These are phyloP conservation scores for Pilobolus umbonatus DNA, from an alignment of 192 early-diverging fungal genomes.

Conservation along the genomic window DNA sequence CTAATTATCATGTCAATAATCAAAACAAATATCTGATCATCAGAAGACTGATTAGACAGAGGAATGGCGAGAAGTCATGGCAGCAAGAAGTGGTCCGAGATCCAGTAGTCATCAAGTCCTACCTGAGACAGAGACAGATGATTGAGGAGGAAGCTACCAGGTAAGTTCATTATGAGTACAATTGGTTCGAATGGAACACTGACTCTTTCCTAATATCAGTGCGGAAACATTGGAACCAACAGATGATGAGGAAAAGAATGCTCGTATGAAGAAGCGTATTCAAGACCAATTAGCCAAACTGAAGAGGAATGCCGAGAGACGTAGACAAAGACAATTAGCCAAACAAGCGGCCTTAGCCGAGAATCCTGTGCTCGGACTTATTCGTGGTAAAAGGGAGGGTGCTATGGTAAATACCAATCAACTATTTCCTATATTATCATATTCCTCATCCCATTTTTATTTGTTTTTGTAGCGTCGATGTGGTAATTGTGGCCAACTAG, in stretches of 20 bases:
- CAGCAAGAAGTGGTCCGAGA: conserved; percentile 80
- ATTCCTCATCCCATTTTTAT: background rate
- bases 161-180: conserved; percentile 19
- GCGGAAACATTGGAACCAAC: conserved; percentile 49
- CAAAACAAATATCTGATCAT: conserved; percentile 62
- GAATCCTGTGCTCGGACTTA: conserved; percentile 37
- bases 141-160: conserved; percentile 63
- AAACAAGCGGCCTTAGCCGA: conserved; percentile 42
- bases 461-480: conserved; percentile 52
- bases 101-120: conserved; percentile 81
- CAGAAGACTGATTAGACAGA: conserved; percentile 44
- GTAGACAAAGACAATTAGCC: conserved; percentile 44
- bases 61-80: conserved; percentile 65
- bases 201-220: conserved; percentile 12
- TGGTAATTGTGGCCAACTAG: conserved; percentile 74
- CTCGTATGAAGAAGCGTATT: conserved; percentile 54
- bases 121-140: conserved; percentile 76
- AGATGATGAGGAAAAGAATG: conserved; percentile 54
- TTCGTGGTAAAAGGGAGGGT: conserved; percentile 61
- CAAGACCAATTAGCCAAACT: conserved; percentile 58
- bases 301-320: conserved; percentile 59
- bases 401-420: conserved; percentile 30
- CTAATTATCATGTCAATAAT: conserved; percentile 47
- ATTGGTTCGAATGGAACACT: background rate
- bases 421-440: background rate